phyloP scores from a whole-genome alignment of 1,284 basidiomycete genomes.

The Porodaedalea pini region DNA sequence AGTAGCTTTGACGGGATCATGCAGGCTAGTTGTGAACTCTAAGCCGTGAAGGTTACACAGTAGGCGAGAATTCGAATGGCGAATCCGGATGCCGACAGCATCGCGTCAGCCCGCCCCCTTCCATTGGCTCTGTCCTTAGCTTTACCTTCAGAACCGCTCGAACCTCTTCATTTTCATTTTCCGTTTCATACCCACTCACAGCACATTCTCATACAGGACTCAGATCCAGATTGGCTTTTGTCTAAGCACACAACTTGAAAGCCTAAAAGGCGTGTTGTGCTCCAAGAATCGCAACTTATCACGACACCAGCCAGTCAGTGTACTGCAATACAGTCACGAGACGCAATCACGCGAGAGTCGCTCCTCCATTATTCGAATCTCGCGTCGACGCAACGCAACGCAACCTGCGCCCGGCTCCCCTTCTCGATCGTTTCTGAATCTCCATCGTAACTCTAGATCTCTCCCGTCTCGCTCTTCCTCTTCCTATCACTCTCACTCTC shows the following conservation, averaged over 20 bases:
- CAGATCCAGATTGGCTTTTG: conserved; percentile 5
- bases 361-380: no score
- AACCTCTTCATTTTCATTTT: neutral
- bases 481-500: no score
- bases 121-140: neutral
- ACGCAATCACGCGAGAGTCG: no score
- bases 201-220: neutral
- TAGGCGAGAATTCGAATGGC: no score
- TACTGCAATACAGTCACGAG: no score
- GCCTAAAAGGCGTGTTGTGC: neutral
- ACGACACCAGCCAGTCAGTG: no score
- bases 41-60: neutral
- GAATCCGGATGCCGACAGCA: conserved; percentile 1
- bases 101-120: neutral
- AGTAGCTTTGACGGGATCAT: conserved; percentile 7
- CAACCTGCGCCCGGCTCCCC: no score
- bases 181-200: neutral
- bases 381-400: no score
- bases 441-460: no score
- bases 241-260: neutral
- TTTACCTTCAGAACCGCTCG: neutral
- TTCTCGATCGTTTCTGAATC: no score
- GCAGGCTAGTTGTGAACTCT: neutral
- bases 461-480: no score
- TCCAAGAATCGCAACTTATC: no score